Evolutionary conservation across 129 eudicot genomes (phyloP).

Genomic region (Flaveria brownii): DNA sequence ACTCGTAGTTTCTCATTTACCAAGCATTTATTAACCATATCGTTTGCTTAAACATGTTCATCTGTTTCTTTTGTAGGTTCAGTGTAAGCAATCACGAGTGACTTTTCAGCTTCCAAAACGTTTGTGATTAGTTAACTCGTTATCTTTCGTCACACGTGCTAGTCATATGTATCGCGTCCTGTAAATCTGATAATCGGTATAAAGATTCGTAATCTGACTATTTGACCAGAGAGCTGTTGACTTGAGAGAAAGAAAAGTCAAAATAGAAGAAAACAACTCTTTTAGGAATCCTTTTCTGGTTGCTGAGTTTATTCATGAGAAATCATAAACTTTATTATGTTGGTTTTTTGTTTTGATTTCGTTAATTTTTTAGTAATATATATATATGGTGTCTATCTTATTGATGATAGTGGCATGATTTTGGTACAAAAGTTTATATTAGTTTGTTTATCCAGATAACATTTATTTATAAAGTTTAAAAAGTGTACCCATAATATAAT

Average conservation of each 20-base stretch:
- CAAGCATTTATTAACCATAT: not conserved
- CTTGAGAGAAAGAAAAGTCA: constrained; percentile 21
- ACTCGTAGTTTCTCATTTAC: not conserved
- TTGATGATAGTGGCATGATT: not conserved
- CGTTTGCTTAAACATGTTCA: not conserved
- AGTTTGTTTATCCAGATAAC: not conserved
- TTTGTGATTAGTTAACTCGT: constrained; percentile 1
- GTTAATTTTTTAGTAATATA: not conserved
- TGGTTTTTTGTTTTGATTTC: constrained; percentile 3
- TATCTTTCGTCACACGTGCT: constrained; percentile 8
- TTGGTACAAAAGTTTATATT: not conserved
- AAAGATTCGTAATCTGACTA: constrained; percentile 29
- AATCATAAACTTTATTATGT: constrained; percentile 21
- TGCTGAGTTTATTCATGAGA: constrained; percentile 17
- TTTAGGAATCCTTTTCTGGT: constrained; percentile 26
- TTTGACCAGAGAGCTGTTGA: constrained; percentile 38
- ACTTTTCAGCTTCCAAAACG: constrained; percentile 3
- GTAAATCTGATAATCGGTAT: constrained; percentile 18
- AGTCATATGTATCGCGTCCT: constrained; percentile 12
- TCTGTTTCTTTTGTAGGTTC: constrained; percentile 26
- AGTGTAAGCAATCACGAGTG: constrained; percentile 11
- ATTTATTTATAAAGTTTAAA: not conserved
- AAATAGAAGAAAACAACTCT: constrained; percentile 27
- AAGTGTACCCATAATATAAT: not conserved
- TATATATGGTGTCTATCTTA: not conserved